Evolutionary conservation across 768 basidiomycete species (phyloP).

Genomic region (Exsudoporus frostii): DNA sequence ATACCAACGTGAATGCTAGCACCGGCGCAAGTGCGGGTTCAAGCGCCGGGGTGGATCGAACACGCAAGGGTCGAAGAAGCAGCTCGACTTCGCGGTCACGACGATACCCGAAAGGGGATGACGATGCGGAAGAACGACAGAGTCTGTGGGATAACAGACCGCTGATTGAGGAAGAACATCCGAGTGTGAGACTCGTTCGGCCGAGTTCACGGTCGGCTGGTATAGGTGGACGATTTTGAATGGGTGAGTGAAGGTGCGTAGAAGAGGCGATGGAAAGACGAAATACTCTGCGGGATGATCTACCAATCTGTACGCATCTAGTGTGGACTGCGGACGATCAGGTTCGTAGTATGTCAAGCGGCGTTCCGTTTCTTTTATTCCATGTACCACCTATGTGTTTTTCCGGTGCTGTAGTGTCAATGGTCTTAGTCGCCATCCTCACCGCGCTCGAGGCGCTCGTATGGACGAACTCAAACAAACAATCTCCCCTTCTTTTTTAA

Average conservation of each 20-base stretch:
- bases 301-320: background rate
- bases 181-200: slow-evolving; percentile 42
- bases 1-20: background rate
- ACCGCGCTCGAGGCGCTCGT: background rate
- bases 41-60: slow-evolving; percentile 6
- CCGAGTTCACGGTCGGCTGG: slow-evolving; percentile 11
- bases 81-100: slow-evolving; percentile 47
- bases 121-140: slow-evolving; percentile 61
- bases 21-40: background rate
- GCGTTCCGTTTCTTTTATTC: background rate
- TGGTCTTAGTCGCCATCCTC: background rate
- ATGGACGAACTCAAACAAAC: background rate
- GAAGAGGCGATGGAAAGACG: background rate
- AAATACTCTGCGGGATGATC: background rate
- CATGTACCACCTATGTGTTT: background rate
- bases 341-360: background rate
- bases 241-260: background rate
- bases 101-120: slow-evolving; percentile 42
- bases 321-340: background rate
- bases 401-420: background rate
- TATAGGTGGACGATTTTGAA: slow-evolving; percentile 20
- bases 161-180: slow-evolving; percentile 20
- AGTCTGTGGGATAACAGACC: slow-evolving; percentile 46
- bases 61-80: slow-evolving; percentile 33
- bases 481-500: background rate